These are phyloP conservation scores for Persicaria maculosa DNA, from an alignment of 148 eudicot genomes.

Conservation along the genomic window DNA sequence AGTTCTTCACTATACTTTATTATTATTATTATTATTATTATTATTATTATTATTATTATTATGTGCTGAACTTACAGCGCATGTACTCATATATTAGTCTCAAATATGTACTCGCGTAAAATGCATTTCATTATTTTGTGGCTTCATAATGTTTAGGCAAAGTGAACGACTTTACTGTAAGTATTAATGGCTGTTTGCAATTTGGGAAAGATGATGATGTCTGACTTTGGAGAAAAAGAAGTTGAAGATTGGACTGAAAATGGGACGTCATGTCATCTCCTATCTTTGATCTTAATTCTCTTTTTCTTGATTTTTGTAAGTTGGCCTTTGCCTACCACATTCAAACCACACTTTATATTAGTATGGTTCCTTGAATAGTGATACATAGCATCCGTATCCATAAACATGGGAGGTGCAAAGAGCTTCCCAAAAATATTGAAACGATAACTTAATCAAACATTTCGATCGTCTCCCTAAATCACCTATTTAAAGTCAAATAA, in stretches of 20 bases:
- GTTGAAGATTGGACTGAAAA: constrained; percentile 1
- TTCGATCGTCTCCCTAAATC: too few relatives aligned
- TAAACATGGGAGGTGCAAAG: too few relatives aligned
- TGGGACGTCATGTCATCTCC: not conserved
- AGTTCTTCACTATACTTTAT: too few relatives aligned
- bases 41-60: too few relatives aligned
- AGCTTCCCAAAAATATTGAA: too few relatives aligned
- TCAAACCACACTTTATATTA: not conserved
- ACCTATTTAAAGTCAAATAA: too few relatives aligned
- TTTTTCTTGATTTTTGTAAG: not conserved
- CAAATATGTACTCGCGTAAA: too few relatives aligned
- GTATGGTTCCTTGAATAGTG: not conserved
- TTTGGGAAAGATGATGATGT: not conserved
- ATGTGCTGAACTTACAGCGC: too few relatives aligned
- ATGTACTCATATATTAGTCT: too few relatives aligned
- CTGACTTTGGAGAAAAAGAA: not conserved
- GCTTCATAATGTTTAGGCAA: not conserved
- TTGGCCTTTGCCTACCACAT: constrained; percentile 9
- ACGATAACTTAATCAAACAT: too few relatives aligned
- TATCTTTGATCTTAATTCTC: not conserved
- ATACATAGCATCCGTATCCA: too few relatives aligned
- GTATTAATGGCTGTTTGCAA: not conserved
- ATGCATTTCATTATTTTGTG: not conserved
- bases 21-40: too few relatives aligned
- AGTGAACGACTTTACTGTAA: not conserved